Evolutionary conservation across 805 yeast species (phyloP).

Genomic region (Candida khao-thaluensis): DNA sequence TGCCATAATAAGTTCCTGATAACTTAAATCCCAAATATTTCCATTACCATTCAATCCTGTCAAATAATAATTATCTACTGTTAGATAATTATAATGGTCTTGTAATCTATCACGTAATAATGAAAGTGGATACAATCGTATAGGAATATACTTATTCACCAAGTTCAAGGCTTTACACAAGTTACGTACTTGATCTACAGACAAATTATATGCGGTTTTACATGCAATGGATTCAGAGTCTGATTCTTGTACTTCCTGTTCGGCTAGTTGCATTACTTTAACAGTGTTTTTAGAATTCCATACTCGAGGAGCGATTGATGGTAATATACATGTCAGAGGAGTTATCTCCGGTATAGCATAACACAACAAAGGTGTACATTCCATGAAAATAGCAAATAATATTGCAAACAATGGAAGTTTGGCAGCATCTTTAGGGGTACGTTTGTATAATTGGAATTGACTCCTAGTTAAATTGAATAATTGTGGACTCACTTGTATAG

Average conservation of each 20-base stretch:
- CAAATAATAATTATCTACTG: constrained; percentile 52
- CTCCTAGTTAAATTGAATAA: constrained; percentile 45
- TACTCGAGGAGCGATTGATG: constrained; percentile 40
- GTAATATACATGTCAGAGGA: constrained; percentile 59
- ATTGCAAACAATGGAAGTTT: constrained; percentile 56
- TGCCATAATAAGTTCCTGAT: constrained; percentile 51
- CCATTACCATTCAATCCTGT: constrained; percentile 37
- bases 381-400: constrained; percentile 49
- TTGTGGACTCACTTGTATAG: background rate
- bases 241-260: constrained; percentile 5
- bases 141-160: constrained; percentile 41
- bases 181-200: constrained; percentile 34
- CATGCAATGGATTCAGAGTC: constrained; percentile 22
- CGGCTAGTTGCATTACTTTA: constrained; percentile 13
- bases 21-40: constrained; percentile 45
- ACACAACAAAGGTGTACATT: constrained; percentile 53
- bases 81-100: constrained; percentile 42
- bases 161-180: constrained; percentile 38
- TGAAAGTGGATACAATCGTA: constrained; percentile 35
- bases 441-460: constrained; percentile 48
- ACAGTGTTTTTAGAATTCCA: constrained; percentile 23
- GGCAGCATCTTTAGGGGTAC: constrained; percentile 50
- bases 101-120: constrained; percentile 36
- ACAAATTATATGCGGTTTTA: constrained; percentile 49
- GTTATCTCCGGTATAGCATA: constrained; percentile 53